A percentile compares a stretch with the other conserved stretches of the same genome.
Evolutionary conservation across 208 protist species (phyloP).

Genomic region (Leishmania tropica): DNA sequence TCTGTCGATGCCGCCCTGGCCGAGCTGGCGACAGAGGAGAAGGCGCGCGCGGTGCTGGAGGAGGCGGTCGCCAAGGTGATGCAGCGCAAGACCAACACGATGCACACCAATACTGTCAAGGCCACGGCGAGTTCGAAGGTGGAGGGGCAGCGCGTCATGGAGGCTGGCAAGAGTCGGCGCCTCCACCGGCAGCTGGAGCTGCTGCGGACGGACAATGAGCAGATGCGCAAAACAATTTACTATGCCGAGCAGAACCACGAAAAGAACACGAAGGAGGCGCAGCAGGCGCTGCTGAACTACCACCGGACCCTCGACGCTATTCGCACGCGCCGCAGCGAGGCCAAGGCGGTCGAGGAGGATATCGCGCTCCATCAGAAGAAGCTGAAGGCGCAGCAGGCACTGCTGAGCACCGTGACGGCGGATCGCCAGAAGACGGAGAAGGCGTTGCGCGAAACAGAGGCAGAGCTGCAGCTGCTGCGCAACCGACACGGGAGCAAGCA

Average conservation of each 20-base stretch:
- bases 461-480: conserved; percentile 95
- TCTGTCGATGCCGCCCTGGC: conserved; percentile 59
- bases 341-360: conserved; percentile 90
- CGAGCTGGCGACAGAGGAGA: conserved; percentile 67
- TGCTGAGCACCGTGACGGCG: conserved; percentile 96
- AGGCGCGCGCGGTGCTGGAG: conserved; percentile 65
- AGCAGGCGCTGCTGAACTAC: conserved; percentile 81
- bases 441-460: conserved; percentile 95
- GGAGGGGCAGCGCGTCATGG: conserved; percentile 79
- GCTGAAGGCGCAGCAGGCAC: conserved; percentile 95
- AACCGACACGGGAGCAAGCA: conserved; percentile 94
- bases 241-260: conserved; percentile 91
- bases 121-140: conserved; percentile 49
- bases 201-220: conserved; percentile 90
- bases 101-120: conserved; percentile 72
- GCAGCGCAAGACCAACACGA: conserved; percentile 64
- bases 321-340: conserved; percentile 79
- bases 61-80: conserved; percentile 60
- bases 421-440: conserved; percentile 98
- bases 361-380: conserved; percentile 92
- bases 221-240: conserved; percentile 91
- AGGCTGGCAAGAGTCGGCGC: conserved; percentile 89
- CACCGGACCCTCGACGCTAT: conserved; percentile 94
- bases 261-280: conserved; percentile 75
- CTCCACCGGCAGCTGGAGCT: conserved; percentile 88